phyloP scores from a whole-genome alignment of 192 early-diverging fungal species.

The Coemansia sp. region DNA sequence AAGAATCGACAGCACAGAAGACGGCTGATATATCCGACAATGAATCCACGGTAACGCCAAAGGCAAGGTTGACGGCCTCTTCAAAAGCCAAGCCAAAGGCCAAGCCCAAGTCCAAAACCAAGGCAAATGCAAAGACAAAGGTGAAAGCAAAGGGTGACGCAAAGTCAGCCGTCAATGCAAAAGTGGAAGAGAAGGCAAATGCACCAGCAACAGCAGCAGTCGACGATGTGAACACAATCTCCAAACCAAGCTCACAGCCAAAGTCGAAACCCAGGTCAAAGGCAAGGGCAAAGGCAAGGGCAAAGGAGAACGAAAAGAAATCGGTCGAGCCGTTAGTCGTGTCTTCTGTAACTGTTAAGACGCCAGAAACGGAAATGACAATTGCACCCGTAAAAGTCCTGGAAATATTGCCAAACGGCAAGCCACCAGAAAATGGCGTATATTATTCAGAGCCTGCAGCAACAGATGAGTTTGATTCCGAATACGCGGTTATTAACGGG shows the following conservation, averaged over 20 bases:
- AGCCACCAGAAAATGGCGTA: too few relatives aligned
- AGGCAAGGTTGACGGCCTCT: not conserved
- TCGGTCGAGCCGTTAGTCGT: not conserved
- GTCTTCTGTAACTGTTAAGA: too few relatives aligned
- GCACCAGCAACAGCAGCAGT: too few relatives aligned
- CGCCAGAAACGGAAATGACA: too few relatives aligned
- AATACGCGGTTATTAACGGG: too few relatives aligned
- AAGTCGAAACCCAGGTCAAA: not conserved
- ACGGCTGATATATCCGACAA: not conserved
- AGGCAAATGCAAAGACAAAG: not conserved
- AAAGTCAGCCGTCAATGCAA: constrained; percentile 2
- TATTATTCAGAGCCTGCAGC: too few relatives aligned
- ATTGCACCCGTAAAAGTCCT: too few relatives aligned
- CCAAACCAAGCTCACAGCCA: not conserved
- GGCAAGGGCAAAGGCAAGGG: not conserved
- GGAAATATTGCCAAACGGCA: too few relatives aligned
- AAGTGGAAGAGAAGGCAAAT: not conserved
- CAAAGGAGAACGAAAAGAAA: not conserved
- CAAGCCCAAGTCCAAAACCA: not conserved
- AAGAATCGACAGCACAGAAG: not conserved
- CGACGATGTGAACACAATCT: too few relatives aligned
- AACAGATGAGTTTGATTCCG: too few relatives aligned
- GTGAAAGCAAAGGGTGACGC: too few relatives aligned
- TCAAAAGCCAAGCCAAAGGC: not conserved
- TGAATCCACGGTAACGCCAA: not conserved